A percentile compares a stretch with the other conserved stretches of the same genome.
Conservation (phyloP, 148 eudicot genomes). For the Bassia scoparia region DNA sequence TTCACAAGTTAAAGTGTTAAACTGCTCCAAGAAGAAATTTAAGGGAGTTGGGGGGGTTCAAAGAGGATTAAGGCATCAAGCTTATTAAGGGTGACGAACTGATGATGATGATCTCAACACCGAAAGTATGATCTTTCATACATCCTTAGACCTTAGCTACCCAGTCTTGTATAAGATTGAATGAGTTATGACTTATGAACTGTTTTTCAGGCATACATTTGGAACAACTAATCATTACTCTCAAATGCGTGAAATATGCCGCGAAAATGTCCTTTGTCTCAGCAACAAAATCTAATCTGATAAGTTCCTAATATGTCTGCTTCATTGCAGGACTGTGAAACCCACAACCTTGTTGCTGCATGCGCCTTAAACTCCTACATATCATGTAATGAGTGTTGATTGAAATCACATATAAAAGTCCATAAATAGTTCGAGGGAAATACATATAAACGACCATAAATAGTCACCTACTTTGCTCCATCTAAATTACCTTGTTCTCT, state of each 20-base stretch:
- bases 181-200: no score
- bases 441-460: constrained; percentile 2
- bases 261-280: not conserved
- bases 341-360: constrained; percentile 24
- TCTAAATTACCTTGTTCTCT: not conserved
- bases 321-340: constrained; percentile 19
- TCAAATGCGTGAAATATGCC: not conserved
- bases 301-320: constrained; percentile 11
- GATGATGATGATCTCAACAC: no score
- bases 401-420: not conserved
- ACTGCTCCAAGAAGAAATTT: no score
- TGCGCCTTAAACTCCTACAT: not conserved
- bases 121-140: no score
- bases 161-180: no score
- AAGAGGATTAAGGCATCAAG: no score
- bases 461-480: not conserved
- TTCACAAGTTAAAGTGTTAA: no score
- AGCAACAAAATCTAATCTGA: not conserved
- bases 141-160: no score
- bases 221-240: not conserved
- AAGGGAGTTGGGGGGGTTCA: no score
- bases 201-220: no score
- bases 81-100: no score
- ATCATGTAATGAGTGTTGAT: not conserved
- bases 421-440: not conserved